Evolutionary conservation across 257 asterid genomes (phyloP).

Genomic region (Ajuga chamaepitys): DNA sequence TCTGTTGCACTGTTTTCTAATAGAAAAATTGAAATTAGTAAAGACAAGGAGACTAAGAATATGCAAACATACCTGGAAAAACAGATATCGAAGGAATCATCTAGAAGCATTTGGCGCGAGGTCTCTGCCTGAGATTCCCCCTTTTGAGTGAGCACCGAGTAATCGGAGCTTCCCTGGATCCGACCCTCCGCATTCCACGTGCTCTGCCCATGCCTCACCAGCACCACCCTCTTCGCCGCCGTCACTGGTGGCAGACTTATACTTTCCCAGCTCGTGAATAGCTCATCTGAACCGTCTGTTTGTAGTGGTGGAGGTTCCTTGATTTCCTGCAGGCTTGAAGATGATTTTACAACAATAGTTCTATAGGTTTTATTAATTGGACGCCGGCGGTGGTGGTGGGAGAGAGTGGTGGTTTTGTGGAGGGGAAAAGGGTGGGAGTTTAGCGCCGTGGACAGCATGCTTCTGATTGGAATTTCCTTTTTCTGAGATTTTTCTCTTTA

Average conservation of each 20-base stretch:
- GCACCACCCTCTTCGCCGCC: constrained; percentile 78
- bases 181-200: constrained; percentile 98
- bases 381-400: constrained; percentile 18
- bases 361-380: not conserved
- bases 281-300: constrained; percentile 12
- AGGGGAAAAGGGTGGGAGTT: constrained; percentile 25
- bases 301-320: constrained; percentile 5
- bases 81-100: constrained; percentile 77
- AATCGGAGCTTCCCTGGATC: constrained; percentile 92
- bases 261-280: constrained; percentile 39
- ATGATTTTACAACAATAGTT: constrained; percentile 9
- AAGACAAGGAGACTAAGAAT: not conserved
- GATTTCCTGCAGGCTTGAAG: constrained; percentile 35
- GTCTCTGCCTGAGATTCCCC: constrained; percentile 94
- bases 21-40: not conserved
- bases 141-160: constrained; percentile 72
- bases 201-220: constrained; percentile 96
- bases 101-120: constrained; percentile 84
- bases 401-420: constrained; percentile 17
- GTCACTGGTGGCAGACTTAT: constrained; percentile 46
- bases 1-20: not conserved
- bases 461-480: not conserved
- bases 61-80: constrained; percentile 58
- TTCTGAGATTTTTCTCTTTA: not conserved
- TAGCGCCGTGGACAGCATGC: constrained; percentile 40